phyloP scores from a whole-genome alignment of 2,329 filamentous ascomycete species.

The Aspergillus pseudotamarii region DNA sequence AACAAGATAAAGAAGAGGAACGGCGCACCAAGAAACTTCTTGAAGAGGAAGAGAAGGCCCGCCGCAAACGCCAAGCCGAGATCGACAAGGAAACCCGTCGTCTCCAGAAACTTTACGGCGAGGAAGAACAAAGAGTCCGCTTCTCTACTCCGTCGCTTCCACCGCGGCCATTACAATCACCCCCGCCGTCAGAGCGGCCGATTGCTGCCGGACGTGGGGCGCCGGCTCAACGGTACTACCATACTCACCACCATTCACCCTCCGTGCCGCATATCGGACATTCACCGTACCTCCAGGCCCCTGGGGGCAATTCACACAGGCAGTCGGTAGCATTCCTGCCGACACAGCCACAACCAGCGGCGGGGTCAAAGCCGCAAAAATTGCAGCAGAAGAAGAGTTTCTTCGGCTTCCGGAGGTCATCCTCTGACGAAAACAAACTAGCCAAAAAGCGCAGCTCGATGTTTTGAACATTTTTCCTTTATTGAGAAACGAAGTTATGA shows the following conservation, averaged over 20 bases:
- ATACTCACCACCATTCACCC: constrained; percentile 17
- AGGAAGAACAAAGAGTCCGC: constrained; percentile 41
- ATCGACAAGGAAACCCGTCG: constrained; percentile 79
- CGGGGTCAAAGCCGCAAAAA: constrained; percentile 3
- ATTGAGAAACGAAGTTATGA: constrained; percentile 21
- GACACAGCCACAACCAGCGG: constrained; percentile 8
- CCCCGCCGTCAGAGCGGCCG: constrained; percentile 21
- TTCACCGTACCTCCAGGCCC: background rate
- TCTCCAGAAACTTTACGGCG: constrained; percentile 61
- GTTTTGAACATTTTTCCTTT: constrained; percentile 34
- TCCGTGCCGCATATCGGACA: constrained; percentile 14
- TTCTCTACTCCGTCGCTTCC: constrained; percentile 26
- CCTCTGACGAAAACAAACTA: constrained; percentile 40
- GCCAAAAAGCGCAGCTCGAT: constrained; percentile 51
- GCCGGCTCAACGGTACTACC: constrained; percentile 16
- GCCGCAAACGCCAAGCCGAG: constrained; percentile 51
- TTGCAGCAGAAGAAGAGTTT: constrained; percentile 47
- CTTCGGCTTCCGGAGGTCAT: constrained; percentile 45
- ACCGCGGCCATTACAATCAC: constrained; percentile 22
- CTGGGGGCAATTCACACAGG: background rate
- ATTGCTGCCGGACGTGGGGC: constrained; percentile 11
- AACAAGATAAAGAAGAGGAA: constrained; percentile 54
- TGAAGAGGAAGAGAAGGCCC: constrained; percentile 57
- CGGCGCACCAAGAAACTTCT: constrained; percentile 56
- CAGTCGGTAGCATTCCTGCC: constrained; percentile 16